phyloP scores from a whole-genome alignment of 106 monocot species.

The Allium fistulosum region DNA sequence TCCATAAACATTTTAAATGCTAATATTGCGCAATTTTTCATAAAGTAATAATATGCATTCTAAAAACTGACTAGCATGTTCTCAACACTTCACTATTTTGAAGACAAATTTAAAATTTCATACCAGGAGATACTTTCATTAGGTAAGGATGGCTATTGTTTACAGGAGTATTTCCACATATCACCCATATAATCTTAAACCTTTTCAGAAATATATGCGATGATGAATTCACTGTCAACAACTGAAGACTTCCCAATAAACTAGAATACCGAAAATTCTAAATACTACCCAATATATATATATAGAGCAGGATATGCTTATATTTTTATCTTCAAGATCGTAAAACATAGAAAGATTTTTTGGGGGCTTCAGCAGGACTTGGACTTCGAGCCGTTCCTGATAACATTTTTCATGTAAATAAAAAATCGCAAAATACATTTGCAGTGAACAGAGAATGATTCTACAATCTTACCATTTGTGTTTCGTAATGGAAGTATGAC shows the following conservation, averaged over 20 bases:
- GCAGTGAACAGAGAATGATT: background rate
- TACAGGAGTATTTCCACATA: conserved; percentile 74
- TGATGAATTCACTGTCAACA: conserved; percentile 50
- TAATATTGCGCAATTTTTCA: background rate
- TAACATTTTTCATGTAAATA: background rate
- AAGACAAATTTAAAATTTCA: too few species aligned
- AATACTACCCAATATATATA: background rate
- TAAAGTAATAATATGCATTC: too few species aligned
- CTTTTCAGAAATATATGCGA: conserved; percentile 63
- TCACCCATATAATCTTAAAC: conserved; percentile 58
- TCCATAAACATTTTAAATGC: too few species aligned
- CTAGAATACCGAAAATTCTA: background rate
- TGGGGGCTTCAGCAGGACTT: conserved; percentile 11
- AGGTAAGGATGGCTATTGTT: conserved; percentile 49
- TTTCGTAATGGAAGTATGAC: conserved; percentile 42
- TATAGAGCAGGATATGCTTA: conserved; percentile 12
- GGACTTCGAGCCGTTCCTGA: conserved; percentile 22
- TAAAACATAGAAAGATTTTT: conserved; percentile 15
- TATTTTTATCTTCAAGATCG: conserved; percentile 21
- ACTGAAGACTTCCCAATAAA: conserved; percentile 20
- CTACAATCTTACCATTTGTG: conserved; percentile 27
- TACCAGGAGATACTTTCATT: conserved; percentile 72
- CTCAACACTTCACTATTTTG: too few species aligned
- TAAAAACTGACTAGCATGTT: too few species aligned
- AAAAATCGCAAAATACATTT: background rate